Evolutionary conservation across 1,284 basidiomycete genomes (phyloP).

Genomic region (Neotropicomus parvogracilis): DNA sequence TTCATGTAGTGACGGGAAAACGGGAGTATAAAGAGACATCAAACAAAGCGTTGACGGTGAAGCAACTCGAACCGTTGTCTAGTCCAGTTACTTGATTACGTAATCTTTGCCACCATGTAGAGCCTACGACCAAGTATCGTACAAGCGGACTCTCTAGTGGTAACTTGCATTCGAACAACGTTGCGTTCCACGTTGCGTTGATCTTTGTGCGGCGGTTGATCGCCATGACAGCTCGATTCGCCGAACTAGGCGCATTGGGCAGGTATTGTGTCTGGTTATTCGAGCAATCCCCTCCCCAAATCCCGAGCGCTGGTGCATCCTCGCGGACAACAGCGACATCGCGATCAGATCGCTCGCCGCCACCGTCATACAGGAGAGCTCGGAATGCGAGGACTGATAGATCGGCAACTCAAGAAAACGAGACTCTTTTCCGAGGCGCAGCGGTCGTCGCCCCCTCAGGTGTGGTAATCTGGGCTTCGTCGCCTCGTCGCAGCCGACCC

Average conservation of each 20-base stretch:
- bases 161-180: conserved; percentile 2
- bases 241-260: conserved; percentile 19
- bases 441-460: conserved; percentile 9
- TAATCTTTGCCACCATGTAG: too few species aligned
- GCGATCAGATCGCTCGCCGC: conserved; percentile 30
- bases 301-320: neutral
- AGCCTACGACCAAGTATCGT: too few species aligned
- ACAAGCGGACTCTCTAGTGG: too few species aligned
- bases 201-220: conserved; percentile 22
- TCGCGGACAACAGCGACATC: conserved; percentile 9
- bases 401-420: conserved; percentile 28
- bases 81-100: conserved; percentile 13
- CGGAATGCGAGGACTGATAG: conserved; percentile 24
- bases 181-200: conserved; percentile 11
- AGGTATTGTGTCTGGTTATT: conserved; percentile 12
- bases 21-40: conserved; percentile 36
- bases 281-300: conserved; percentile 18
- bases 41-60: neutral
- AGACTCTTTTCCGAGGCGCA: conserved; percentile 33
- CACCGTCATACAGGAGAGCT: conserved; percentile 14
- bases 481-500: conserved; percentile 12
- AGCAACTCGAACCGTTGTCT: conserved; percentile 1
- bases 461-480: conserved; percentile 11
- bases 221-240: conserved; percentile 20
- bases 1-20: conserved; percentile 28